Conservation (phyloP, 148 eudicot species). For the Chenopodium berlandieri region DNA sequence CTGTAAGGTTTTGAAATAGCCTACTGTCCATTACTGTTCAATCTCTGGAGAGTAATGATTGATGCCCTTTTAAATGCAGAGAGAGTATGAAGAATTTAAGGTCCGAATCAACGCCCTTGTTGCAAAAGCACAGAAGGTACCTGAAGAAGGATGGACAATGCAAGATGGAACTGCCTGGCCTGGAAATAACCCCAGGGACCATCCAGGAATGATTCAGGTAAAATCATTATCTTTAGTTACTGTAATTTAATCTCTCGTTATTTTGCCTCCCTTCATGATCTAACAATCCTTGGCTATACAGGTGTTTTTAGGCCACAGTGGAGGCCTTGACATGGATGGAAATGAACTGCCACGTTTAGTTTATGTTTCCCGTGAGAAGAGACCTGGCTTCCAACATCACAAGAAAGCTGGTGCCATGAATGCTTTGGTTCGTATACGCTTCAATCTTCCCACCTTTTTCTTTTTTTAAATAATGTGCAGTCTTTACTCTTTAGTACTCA, state of each 20-base stretch:
- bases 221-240: background rate
- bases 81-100: constrained; percentile 97
- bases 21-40: background rate
- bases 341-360: constrained; percentile 92
- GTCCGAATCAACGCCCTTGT: constrained; percentile 91
- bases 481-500: background rate
- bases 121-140: constrained; percentile 92
- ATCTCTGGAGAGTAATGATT: background rate
- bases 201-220: constrained; percentile 99
- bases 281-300: constrained; percentile 26
- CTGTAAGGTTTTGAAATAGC: background rate
- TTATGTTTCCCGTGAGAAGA: constrained; percentile 99
- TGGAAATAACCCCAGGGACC: constrained; percentile 96
- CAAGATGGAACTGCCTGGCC: constrained; percentile 97
- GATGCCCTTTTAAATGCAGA: constrained; percentile 41
- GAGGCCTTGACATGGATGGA: constrained; percentile 95
- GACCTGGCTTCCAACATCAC: constrained; percentile 99
- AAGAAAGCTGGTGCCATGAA: constrained; percentile 99
- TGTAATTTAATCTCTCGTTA: background rate
- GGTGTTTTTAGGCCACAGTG: constrained; percentile 97
- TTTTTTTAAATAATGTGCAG: background rate
- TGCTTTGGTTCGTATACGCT: constrained; percentile 67
- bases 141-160: constrained; percentile 99
- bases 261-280: constrained; percentile 5
- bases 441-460: background rate